A percentile compares a stretch with the other conserved stretches of the same genome.
These are phyloP conservation scores for Pseudogymnoascus sp. DNA, from an alignment of 2,329 filamentous ascomycete species.

Conservation along the genomic window DNA sequence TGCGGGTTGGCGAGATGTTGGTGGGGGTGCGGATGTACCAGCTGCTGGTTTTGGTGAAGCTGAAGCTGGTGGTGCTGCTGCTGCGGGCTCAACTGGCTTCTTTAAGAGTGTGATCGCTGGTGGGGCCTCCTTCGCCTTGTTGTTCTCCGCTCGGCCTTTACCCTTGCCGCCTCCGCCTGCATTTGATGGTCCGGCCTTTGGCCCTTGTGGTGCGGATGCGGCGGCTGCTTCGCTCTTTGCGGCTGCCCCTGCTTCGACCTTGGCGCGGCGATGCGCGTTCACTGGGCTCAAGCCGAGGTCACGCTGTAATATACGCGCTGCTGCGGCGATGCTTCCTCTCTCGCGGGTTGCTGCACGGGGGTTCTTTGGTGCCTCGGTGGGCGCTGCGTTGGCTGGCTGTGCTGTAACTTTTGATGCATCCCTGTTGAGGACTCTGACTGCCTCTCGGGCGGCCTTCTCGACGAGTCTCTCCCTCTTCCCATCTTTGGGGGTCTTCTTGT, in stretches of 20 bases:
- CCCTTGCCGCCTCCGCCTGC: constrained; percentile 15
- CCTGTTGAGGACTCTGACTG: constrained; percentile 55
- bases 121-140: constrained; percentile 27
- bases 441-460: constrained; percentile 54
- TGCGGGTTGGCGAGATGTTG: constrained; percentile 20
- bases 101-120: constrained; percentile 32
- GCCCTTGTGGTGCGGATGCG: constrained; percentile 10
- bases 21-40: constrained; percentile 25
- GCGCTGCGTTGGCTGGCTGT: constrained; percentile 29
- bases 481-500: constrained; percentile 51
- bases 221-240: constrained; percentile 23
- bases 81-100: constrained; percentile 26
- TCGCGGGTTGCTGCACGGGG: constrained; percentile 40
- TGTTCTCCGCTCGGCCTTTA: constrained; percentile 24
- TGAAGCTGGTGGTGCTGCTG: constrained; percentile 22
- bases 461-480: constrained; percentile 50
- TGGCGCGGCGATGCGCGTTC: constrained; percentile 51
- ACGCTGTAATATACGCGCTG: constrained; percentile 55
- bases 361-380: constrained; percentile 42
- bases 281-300: constrained; percentile 57
- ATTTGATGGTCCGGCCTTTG: constrained; percentile 19
- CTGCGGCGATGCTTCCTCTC: constrained; percentile 45
- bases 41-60: constrained; percentile 19
- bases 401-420: constrained; percentile 43
- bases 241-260: constrained; percentile 38